phyloP scores from a whole-genome alignment of 331 rosid genomes.

The Arachis monticola region DNA sequence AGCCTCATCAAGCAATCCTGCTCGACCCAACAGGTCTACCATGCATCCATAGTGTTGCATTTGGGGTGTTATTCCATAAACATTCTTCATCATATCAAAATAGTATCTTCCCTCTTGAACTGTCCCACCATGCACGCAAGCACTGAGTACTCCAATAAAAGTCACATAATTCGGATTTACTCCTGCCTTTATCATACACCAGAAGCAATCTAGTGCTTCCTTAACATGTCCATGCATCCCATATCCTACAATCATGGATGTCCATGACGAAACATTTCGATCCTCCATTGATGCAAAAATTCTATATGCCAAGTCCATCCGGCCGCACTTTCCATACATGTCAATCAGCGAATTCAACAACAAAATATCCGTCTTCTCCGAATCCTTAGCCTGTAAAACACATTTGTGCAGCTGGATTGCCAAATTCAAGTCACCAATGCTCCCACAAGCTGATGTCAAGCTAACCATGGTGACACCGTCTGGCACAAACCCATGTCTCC shows the following conservation, averaged over 20 bases:
- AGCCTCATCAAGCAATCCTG: constrained; percentile 74
- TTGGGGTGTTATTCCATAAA: constrained; percentile 59
- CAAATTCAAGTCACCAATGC: constrained; percentile 59
- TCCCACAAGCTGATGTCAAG: constrained; percentile 70
- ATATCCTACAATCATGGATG: constrained; percentile 80
- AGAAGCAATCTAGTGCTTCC: constrained; percentile 67
- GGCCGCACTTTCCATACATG: constrained; percentile 88
- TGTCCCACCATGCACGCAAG: constrained; percentile 79
- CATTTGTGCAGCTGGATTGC: constrained; percentile 71
- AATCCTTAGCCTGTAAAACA: constrained; percentile 54
- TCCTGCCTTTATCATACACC: constrained; percentile 61
- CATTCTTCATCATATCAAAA: constrained; percentile 68
- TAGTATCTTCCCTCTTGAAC: constrained; percentile 66
- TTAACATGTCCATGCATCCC: constrained; percentile 75
- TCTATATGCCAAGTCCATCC: constrained; percentile 66
- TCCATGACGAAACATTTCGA: constrained; percentile 74
- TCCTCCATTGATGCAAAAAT: constrained; percentile 63
- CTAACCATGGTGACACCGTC: constrained; percentile 74
- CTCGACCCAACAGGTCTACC: constrained; percentile 77
- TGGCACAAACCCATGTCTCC: constrained; percentile 57
- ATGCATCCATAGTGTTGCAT: constrained; percentile 82
- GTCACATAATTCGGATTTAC: constrained; percentile 73
- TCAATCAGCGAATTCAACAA: constrained; percentile 71
- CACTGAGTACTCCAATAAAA: constrained; percentile 73
- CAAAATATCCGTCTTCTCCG: constrained; percentile 48